Percentiles rank a stretch among this genome's conserved stretches.
phyloP scores from a whole-genome alignment of 176 grass and related monocot species.

The Triticum urartu region DNA sequence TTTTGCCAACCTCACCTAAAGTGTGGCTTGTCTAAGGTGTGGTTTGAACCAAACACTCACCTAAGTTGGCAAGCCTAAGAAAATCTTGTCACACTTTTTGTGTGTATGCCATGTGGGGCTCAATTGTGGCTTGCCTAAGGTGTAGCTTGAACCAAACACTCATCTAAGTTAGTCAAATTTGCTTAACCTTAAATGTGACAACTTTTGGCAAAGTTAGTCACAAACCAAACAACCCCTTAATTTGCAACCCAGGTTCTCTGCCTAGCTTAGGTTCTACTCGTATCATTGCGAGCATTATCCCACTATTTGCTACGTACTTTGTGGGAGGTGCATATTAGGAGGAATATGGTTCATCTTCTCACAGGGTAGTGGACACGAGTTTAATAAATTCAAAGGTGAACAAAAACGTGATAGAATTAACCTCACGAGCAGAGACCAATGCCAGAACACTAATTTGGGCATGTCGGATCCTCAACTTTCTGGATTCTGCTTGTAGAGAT shows the following conservation, averaged over 20 bases:
- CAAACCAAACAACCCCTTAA: neutral
- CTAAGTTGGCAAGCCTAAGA: too few species aligned
- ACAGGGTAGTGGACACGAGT: neutral
- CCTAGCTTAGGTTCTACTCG: neutral
- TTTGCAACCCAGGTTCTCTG: neutral
- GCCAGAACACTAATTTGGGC: neutral
- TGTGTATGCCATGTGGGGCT: too few species aligned
- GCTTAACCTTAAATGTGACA: too few species aligned
- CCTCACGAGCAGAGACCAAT: neutral
- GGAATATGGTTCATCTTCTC: neutral
- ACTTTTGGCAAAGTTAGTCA: too few species aligned
- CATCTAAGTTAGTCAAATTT: too few species aligned
- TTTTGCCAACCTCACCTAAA: too few species aligned
- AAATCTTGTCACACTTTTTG: too few species aligned
- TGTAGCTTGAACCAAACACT: too few species aligned
- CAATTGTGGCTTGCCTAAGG: too few species aligned
- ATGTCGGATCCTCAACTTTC: neutral
- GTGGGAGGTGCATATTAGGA: neutral
- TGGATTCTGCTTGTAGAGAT: neutral
- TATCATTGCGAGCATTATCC: neutral
- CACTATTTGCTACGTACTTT: neutral
- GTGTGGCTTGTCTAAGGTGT: too few species aligned
- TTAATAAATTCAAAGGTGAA: neutral
- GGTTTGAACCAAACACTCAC: too few species aligned
- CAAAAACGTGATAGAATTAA: neutral